Evolutionary conservation across 257 asterid genomes (phyloP).

Genomic region (Solanum commersonii): DNA sequence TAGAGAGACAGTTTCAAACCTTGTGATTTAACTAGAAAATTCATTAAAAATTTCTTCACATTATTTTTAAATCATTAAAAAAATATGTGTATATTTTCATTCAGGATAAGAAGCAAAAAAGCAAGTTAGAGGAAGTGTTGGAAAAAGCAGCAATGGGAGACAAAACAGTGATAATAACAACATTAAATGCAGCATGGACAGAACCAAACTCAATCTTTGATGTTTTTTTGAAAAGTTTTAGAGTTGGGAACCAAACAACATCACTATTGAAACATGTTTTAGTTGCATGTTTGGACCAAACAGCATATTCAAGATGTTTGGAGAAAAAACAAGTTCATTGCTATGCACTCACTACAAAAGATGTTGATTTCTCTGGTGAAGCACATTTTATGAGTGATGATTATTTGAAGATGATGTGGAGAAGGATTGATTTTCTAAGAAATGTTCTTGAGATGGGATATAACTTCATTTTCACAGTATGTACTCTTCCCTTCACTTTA

Average conservation of each 20-base stretch:
- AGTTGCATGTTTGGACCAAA: constrained; percentile 40
- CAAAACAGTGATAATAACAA: constrained; percentile 54
- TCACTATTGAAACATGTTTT: constrained; percentile 32
- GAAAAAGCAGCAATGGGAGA: constrained; percentile 34
- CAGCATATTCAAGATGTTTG: constrained; percentile 41
- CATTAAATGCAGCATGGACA: constrained; percentile 56
- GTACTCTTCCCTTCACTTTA: background rate
- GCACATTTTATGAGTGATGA: constrained; percentile 36
- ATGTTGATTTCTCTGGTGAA: constrained; percentile 46
- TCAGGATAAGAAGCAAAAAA: background rate
- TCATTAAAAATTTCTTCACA: background rate
- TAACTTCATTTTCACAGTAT: constrained; percentile 52
- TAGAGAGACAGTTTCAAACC: background rate
- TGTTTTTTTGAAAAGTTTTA: constrained; percentile 49
- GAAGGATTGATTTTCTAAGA: constrained; percentile 38
- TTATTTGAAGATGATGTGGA: constrained; percentile 61
- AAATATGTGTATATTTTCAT: background rate
- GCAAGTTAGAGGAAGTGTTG: constrained; percentile 20
- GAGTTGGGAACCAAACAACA: constrained; percentile 42
- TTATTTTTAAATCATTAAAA: background rate
- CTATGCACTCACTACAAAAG: constrained; percentile 31
- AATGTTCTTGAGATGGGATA: constrained; percentile 37
- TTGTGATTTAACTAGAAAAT: background rate
- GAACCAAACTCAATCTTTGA: constrained; percentile 47
- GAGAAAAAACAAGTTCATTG: constrained; percentile 25